Base-by-base conservation (phyloP, 108 stramenopile species). In the Skeletonema tropicum region DNA sequence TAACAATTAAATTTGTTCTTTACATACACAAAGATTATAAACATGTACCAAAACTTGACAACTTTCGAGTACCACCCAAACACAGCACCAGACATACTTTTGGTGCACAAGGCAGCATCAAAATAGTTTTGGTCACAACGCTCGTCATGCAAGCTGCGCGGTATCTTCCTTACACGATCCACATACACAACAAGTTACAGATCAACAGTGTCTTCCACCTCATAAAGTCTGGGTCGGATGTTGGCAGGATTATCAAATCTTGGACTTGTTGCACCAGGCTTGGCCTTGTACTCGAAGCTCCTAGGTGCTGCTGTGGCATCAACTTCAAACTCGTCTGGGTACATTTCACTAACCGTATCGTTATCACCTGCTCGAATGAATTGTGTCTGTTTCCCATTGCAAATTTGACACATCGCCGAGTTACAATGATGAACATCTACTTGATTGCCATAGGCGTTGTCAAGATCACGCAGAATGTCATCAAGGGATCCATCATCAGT, bases 401-500 rank as follows among this genome's bases (percentile, higher is more conserved):
- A 55, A 55, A 55, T 55, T 55, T 23, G 52, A 23, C 52, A 55
- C 23, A 23, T 55, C 9, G 52, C 52, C 19, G 52, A 55, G 23
- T 21, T 55, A 25, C 52, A 55, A 25, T 55, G 52, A 9, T 55
- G 52, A 55, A 55, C 52, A 55, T 55, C 52, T 6, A 55, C 52
- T 23, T 55, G 52, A 23, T 55, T 55, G 23, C 52, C 21, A 23
- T 55, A 23, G 6, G 19, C 21, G n/a, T 23, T 9, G 23, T 21
- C 52, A 55, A 55, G 52, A 55, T 55, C 52, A 11, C 23, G 19
- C 3, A 55, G 52, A 23, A 55, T 55, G 23, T 55, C 52, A 55
- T 55, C 52, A 55, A 55, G 52, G 9, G 52, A 55, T 55, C 52
- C 52, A 55, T 55, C 52, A 6, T 55, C 52, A 7, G 52, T 55